Evolutionary conservation across 2,329 filamentous ascomycete genomes (phyloP).

Genomic region (Thermoascus crustaceus): DNA sequence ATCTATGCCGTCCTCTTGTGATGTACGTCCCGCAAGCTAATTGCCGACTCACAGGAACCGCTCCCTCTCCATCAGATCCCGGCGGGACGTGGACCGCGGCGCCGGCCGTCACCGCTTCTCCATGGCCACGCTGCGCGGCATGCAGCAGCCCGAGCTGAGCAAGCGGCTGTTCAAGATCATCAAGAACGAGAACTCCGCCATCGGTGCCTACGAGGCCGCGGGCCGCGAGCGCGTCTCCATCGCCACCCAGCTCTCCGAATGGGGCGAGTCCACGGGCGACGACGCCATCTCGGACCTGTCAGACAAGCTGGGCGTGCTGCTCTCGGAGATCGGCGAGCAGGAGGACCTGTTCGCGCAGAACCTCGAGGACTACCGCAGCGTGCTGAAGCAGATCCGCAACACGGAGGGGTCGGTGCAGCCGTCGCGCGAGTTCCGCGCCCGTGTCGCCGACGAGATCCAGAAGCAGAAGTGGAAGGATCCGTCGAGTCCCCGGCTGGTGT

Average conservation of each 20-base stretch:
- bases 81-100: conserved; percentile 18
- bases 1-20: no score
- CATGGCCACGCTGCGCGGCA: conserved; percentile 76
- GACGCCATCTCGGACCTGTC: conserved; percentile 81
- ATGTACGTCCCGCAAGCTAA: no score
- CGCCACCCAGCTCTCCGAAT: conserved; percentile 86
- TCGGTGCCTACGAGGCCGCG: conserved; percentile 74
- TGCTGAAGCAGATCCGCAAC: conserved; percentile 88
- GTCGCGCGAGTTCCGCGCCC: conserved; percentile 74
- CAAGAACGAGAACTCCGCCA: conserved; percentile 87
- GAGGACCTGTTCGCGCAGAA: conserved; percentile 82
- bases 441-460: conserved; percentile 87
- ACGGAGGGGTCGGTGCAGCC: conserved; percentile 94
- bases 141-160: conserved; percentile 77
- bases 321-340: conserved; percentile 89
- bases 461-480: conserved; percentile 90
- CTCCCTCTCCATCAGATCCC: conserved; percentile 32
- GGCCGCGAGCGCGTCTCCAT: conserved; percentile 77
- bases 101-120: conserved; percentile 60
- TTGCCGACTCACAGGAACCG: conserved; percentile 29
- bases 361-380: conserved; percentile 71
- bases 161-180: conserved; percentile 85
- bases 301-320: conserved; percentile 88
- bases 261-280: conserved; percentile 87
- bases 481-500: conserved; percentile 68